Percentiles rank a stretch among this genome's conserved stretches.
These are phyloP conservation scores for Stipa capillata DNA, from an alignment of 176 grass and related monocot genomes.

Conservation along the genomic window DNA sequence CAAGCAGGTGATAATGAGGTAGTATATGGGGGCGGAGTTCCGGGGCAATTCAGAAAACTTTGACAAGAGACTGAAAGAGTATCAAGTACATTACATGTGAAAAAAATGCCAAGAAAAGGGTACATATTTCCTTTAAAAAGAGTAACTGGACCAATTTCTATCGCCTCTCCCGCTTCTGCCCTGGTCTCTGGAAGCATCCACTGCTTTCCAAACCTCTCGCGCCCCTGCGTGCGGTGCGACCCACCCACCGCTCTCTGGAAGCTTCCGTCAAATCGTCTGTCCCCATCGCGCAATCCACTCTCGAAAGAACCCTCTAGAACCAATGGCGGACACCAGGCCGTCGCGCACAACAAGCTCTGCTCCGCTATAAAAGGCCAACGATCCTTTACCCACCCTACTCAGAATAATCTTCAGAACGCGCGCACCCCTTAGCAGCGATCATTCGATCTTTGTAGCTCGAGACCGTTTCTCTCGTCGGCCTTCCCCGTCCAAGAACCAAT, in stretches of 20 bases:
- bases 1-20: no score
- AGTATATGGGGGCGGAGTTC: no score
- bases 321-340: background rate
- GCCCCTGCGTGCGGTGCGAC: background rate
- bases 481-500: background rate
- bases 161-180: no score
- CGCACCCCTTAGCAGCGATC: background rate
- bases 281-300: background rate
- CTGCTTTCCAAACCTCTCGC: constrained; percentile 17
- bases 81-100: no score
- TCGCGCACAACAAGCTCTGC: background rate
- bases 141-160: no score
- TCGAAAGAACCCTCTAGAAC: constrained; percentile 24
- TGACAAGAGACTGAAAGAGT: no score
- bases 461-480: background rate
- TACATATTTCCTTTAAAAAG: no score
- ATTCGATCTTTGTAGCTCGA: background rate
- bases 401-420: background rate
- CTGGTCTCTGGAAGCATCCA: constrained; percentile 26
- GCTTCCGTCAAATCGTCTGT: background rate
- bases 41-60: no score
- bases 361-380: background rate
- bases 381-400: background rate
- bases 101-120: no score
- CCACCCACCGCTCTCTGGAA: constrained; percentile 5